Base-by-base conservation (phyloP, 345 rosid species). In the Erysimum cheiranthoides region DNA sequence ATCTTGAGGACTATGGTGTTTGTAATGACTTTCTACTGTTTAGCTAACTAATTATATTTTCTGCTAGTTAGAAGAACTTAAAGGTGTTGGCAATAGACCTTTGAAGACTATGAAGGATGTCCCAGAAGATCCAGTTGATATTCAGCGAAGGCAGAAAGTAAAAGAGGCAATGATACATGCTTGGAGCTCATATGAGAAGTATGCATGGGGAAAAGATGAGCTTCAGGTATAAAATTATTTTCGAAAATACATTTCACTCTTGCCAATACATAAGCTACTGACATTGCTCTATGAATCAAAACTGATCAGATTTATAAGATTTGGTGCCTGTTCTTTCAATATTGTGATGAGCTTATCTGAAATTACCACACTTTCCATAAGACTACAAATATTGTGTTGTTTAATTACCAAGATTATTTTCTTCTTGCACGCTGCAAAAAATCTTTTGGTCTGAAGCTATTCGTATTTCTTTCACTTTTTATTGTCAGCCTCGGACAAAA, bases 81-180 rank as follows among this genome's bases (percentile, higher is more conserved):
- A 74, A 73, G 70, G 76, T 72, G 79, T 5, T 39, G 73, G 65
- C 21, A 61, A 66, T 79, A 75, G 71, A 47, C 34, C 61, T 69
- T 36, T 68, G 67, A 82, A 65, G 66, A 61, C 16, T 40, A 56
- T 39, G 68, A 67, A 67, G 79, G 71, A 57, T 78, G 68, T 35
- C 71, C 80, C 69, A 31, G 93, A 92, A 36, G 85, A 90, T 75
- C 96, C 93, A 11, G 68, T 85, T 47, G 94, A 84, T 27, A 66
- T 62, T 40, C 84, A 88, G 66, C 85, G 97, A 61, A 84, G 93
- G 81, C 91, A 90, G 84, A 91, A 87, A 85, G 97, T 93, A 18
- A 93, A 88, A 82, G 97, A 91, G 74, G 97, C 99, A 40, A 96
- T 96, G 99, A 54, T 90, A 67, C 97, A 96, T 83, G 99, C 96